These are phyloP conservation scores for Hygrophoropsis aurantiaca DNA, from an alignment of 768 basidiomycete genomes.

Conservation along the genomic window DNA sequence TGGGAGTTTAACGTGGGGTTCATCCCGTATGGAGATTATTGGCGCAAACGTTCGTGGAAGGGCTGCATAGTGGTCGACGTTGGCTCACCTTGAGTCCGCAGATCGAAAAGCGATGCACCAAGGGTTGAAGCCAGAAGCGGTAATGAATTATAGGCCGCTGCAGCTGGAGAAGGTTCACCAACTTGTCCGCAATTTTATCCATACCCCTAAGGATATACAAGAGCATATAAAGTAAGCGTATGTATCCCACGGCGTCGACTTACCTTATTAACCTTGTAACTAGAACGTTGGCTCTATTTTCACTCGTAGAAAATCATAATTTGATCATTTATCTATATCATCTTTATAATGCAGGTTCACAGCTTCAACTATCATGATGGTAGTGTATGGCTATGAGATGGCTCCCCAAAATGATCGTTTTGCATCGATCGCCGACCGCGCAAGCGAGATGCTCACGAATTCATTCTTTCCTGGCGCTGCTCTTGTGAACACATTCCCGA, in stretches of 20 bases:
- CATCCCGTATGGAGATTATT: slow-evolving; percentile 35
- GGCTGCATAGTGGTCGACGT: too few species aligned
- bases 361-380: slow-evolving; percentile 29
- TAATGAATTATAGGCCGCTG: slow-evolving; percentile 27
- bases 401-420: slow-evolving; percentile 28
- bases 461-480: slow-evolving; percentile 29
- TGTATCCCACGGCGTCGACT: too few species aligned
- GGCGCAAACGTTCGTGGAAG: slow-evolving; percentile 25
- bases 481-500: slow-evolving; percentile 30
- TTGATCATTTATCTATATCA: not conserved
- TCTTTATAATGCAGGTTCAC: slow-evolving; percentile 18
- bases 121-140: slow-evolving; percentile 29
- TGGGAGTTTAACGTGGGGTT: slow-evolving; percentile 39
- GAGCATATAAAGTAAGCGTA: slow-evolving; percentile 13
- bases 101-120: slow-evolving; percentile 38
- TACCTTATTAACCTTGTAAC: too few species aligned
- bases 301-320: too few species aligned
- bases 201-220: slow-evolving; percentile 24
- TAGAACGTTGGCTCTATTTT: too few species aligned
- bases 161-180: slow-evolving; percentile 32
- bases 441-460: slow-evolving; percentile 26
- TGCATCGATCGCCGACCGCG: slow-evolving; percentile 29
- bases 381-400: slow-evolving; percentile 36
- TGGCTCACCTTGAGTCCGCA: too few species aligned
- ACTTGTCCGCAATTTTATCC: slow-evolving; percentile 29